phyloP scores from a whole-genome alignment of 2,329 filamentous ascomycete species.

The Raffaelea deltoideospora region DNA sequence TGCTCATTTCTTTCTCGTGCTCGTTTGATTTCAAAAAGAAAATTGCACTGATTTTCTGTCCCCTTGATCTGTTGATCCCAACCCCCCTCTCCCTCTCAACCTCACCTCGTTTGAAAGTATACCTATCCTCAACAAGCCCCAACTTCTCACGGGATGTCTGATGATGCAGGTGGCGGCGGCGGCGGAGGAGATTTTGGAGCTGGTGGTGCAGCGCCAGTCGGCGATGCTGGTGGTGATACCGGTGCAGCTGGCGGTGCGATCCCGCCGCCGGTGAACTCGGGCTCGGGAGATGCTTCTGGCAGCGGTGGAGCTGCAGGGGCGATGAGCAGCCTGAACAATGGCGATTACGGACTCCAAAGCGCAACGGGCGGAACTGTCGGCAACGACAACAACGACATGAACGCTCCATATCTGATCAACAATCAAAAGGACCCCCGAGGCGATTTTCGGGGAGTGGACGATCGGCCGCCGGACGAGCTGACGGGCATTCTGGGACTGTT shows the following conservation, averaged over 20 bases:
- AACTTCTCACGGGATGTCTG: slow-evolving; percentile 7
- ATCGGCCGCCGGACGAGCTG: slow-evolving; percentile 4
- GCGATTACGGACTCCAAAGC: too few species aligned
- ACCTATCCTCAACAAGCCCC: too few species aligned
- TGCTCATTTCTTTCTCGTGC: background rate
- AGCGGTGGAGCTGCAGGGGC: background rate
- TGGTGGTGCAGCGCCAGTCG: background rate
- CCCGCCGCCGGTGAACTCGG: too few species aligned
- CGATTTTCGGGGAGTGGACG: slow-evolving; percentile 1
- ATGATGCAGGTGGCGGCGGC: slow-evolving; percentile 1
- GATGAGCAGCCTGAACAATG: background rate
- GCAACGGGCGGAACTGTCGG: too few species aligned
- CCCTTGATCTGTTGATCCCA: background rate
- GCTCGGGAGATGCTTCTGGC: slow-evolving; percentile 2
- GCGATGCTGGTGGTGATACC: slow-evolving; percentile 1
- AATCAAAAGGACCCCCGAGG: slow-evolving; percentile 1
- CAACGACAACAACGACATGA: slow-evolving; percentile 2
- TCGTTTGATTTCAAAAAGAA: background rate
- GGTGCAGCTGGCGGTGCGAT: background rate
- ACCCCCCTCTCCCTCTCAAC: background rate
- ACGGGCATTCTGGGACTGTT: slow-evolving; percentile 3
- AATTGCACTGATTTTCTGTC: background rate
- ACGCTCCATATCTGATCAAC: slow-evolving; percentile 1
- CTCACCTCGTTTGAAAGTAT: too few species aligned
- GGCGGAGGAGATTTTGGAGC: background rate